Evolutionary conservation across 805 yeast species (phyloP), one percentile per base, ranked within the genome.

Genomic region (Pichia nakasei): DNA sequence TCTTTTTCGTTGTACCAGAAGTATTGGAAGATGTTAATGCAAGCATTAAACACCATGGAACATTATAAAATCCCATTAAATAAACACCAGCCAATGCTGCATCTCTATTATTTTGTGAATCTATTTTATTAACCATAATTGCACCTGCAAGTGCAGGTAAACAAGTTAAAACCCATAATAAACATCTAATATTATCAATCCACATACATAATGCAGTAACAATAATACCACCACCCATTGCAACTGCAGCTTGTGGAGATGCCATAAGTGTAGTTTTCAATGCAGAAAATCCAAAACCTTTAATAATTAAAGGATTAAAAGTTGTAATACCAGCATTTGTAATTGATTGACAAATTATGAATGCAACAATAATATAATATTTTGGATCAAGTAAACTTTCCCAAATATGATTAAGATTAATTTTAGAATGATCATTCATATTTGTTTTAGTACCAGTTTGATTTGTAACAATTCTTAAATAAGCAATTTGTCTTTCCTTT

Each of bases 1-100:
- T 56, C 52, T 72, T 73, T 60, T 75, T 76, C 18, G 81, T 73
- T 50, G 69, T 70, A 15, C 80, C 81, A 3, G 74, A 70, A 35
- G 64, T 59, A 38, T 46, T 44, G 2, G 49, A 42, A 4, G 45
- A 42, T 17, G 41, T 29, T 21, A 43, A 20, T 5, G 48, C 45
- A 9, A 46, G 13, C 43, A 35, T 31, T 19, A 46, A 33, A 15
- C 35, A 29, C 45, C 41, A 46, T 9, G 40, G 40, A 33, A 40
- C 49, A 22, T 45, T 42, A 34, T 44, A 43, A 37, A 32, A 42
- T 9, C 41, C 41, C 40, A 37, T 37, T 5, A 42, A 13, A n/a
- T 42, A 36, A 36, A 42, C 34, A 20, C 37, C 45, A 3, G 45
- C 45, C 9, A 26, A 21, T 20, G 44, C 39, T 15, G 44, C 44